Base-by-base conservation (phyloP, 768 basidiomycete genomes). In the Leccinellum luteum region DNA sequence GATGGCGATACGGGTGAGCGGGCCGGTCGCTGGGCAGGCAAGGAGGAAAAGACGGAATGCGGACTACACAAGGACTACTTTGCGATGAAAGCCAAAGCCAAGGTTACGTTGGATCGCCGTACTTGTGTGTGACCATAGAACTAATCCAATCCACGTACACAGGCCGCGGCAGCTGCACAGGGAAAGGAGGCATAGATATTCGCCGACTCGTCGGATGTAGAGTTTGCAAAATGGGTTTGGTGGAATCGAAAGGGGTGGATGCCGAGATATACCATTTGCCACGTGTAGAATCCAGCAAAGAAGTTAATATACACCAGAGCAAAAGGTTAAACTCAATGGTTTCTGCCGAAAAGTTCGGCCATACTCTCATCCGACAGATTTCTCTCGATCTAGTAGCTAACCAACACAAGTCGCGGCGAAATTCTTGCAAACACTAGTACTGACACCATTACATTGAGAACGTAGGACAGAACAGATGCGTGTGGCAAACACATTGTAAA, bases 41-140 rank as follows among this genome's bases (percentile, higher is more conserved):
- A 81, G 69, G 79, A 81, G 59, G 76, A 76, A 43, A 99, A 98
- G 81, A 92, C 92, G 2, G 96, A 98, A 73, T 98, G 97, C 72
- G 97, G 97, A 3, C 71, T 99, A 60, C 96, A 99, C 73, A 84
- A 87, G 72, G 92, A 98, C 66, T 96, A 91, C 70, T 94, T 89
- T 67, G 77, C 80, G 63, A 83, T 92, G 83, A 87, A 86, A 64
- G 74, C 74, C 3, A 80, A 81, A 52, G 82, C 80, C 2, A 78
- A 80, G 67, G 69, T 69, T 34, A 14, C 3, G 43, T 41, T 41
- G 41, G 5, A 41, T 45, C 44, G 0, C 23, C 43, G 13, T 44
- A 44, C 13, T 14, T n/a, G n/a, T 19, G 6, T n/a, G n/a, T 19
- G 6, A 23, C 19, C 43, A 21, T 21, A 13, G 12, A 23, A 23